Evolutionary conservation across 495 filamentous ascomycete genomes (phyloP).

Genomic region (Parmelia sp.): DNA sequence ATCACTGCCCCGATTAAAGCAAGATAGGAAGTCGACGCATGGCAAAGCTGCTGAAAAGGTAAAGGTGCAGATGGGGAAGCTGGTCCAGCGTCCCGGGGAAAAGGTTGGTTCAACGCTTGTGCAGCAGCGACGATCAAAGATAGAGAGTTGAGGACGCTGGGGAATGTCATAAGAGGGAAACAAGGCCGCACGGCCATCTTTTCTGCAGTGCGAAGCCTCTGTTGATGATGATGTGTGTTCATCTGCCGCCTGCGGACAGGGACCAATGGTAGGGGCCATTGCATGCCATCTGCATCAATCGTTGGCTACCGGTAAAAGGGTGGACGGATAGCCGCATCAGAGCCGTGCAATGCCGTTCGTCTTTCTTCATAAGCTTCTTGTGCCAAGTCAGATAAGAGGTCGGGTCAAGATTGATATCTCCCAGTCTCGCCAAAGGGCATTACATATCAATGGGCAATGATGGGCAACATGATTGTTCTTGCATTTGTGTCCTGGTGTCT

Average conservation of each 20-base stretch:
- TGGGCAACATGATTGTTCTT: neutral
- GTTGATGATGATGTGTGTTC: slow-evolving; percentile 8
- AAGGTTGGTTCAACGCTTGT: neutral
- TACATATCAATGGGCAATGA: no score
- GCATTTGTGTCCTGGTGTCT: neutral
- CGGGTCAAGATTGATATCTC: neutral
- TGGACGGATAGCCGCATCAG: slow-evolving; percentile 11
- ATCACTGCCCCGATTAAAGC: neutral
- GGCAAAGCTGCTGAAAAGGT: slow-evolving; percentile 8
- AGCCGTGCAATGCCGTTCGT: neutral
- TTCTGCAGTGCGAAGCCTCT: neutral
- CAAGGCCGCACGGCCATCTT: slow-evolving; percentile 3
- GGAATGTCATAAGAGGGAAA: slow-evolving; percentile 5
- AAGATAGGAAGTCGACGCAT: slow-evolving; percentile 2
- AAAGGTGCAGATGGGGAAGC: neutral
- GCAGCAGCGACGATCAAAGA: slow-evolving; percentile 10
- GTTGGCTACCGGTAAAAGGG: slow-evolving; percentile 17
- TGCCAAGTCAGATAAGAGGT: neutral
- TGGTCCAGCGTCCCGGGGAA: neutral
- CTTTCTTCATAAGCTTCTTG: neutral
- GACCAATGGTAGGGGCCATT: slow-evolving; percentile 12
- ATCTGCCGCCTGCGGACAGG: slow-evolving; percentile 5
- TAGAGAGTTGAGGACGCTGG: neutral
- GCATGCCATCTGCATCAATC: slow-evolving; percentile 18
- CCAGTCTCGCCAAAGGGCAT: no score